Base-by-base conservation (phyloP, 768 basidiomycete species). In the Austroboletus eburneus region DNA sequence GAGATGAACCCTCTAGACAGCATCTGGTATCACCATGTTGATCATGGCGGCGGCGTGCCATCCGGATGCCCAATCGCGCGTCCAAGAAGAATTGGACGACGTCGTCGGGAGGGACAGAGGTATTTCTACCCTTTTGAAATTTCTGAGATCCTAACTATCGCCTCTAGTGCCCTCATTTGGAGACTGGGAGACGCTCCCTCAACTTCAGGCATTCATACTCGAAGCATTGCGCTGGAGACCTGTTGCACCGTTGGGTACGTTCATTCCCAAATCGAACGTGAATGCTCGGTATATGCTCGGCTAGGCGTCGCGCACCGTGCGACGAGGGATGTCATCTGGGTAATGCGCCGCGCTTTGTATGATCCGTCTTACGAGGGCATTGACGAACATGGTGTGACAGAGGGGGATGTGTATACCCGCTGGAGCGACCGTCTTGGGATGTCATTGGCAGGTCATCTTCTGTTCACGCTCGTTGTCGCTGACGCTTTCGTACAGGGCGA, bases 271-370 rank as follows among this genome's bases (percentile, higher is more conserved):
- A 14, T 32, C 9, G 30, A 32, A 13, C 30, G 30, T 13, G 13
- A n/a, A 27, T 17, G 13, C 27, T 7, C 17, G 18, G 14, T 27
- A 27, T 27, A 5, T 3, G 23, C 13, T 16, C 59, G 5, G 12
- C 30, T 13, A 32, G 58, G 83, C 1, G 76, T 84, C 43, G 65
- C 79, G 0, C 85, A 86, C 53, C 75, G 75, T 35, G 74, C 81
- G 0, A 85, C 80, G 0, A 75, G 73, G 43, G 83, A 85, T 46
- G 73, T 87, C 24, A 59, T 78, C 20, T 87, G 79, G 77, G 80
- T 80, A 25, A n/a, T n/a, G n/a, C n/a, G n/a, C n/a, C 4, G 48
- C 10, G 12, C 14, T 32, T 32, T 32, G 30, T 13, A 10, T 13
- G 8, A 9, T 2, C 3, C 10, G 5, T 27, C 10, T 13, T 21